A percentile compares a stretch with the other conserved stretches of the same genome.
Evolutionary conservation across 1,284 basidiomycete species (phyloP).

Genomic region (Volvariella volvacea): DNA sequence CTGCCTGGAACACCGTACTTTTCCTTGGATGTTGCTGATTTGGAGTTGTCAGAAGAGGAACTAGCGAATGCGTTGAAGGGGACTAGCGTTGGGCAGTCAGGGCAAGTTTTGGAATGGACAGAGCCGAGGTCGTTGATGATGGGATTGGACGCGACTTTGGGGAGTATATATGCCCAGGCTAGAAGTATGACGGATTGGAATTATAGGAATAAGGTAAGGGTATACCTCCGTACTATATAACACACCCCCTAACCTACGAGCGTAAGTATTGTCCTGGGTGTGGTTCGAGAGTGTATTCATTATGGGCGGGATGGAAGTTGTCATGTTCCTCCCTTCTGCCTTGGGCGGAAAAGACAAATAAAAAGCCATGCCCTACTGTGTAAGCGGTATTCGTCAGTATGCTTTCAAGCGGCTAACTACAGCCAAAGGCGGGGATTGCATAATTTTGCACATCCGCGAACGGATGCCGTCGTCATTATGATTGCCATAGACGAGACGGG

Average conservation of each 20-base stretch:
- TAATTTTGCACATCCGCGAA: slow-evolving; percentile 86
- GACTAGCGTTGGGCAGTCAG: slow-evolving; percentile 29
- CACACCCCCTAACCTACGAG: slow-evolving; percentile 6
- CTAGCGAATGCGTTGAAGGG: slow-evolving; percentile 40
- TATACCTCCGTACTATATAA: not conserved
- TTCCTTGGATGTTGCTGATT: slow-evolving; percentile 63
- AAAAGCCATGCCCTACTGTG: slow-evolving; percentile 64
- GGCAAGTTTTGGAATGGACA: slow-evolving; percentile 47
- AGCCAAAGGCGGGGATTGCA: slow-evolving; percentile 68
- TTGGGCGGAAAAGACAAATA: slow-evolving; percentile 56
- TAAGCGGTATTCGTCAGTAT: slow-evolving; percentile 23
- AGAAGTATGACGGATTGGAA: slow-evolving; percentile 90
- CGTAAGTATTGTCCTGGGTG: slow-evolving; percentile 84
- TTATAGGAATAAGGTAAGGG: slow-evolving; percentile 65
- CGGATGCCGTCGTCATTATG: slow-evolving; percentile 92
- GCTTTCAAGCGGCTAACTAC: slow-evolving; percentile 9
- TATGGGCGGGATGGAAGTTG: slow-evolving; percentile 97
- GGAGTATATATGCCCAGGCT: slow-evolving; percentile 69
- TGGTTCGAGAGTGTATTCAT: slow-evolving; percentile 74
- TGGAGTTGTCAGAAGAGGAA: slow-evolving; percentile 32
- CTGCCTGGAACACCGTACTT: slow-evolving; percentile 76
- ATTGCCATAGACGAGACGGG: slow-evolving; percentile 73
- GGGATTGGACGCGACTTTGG: slow-evolving; percentile 54
- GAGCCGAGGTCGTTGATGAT: slow-evolving; percentile 64
- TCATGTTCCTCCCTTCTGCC: slow-evolving; percentile 71